Conservation (phyloP, 352 stramenopile species). For the Phytophthora pisi region DNA sequence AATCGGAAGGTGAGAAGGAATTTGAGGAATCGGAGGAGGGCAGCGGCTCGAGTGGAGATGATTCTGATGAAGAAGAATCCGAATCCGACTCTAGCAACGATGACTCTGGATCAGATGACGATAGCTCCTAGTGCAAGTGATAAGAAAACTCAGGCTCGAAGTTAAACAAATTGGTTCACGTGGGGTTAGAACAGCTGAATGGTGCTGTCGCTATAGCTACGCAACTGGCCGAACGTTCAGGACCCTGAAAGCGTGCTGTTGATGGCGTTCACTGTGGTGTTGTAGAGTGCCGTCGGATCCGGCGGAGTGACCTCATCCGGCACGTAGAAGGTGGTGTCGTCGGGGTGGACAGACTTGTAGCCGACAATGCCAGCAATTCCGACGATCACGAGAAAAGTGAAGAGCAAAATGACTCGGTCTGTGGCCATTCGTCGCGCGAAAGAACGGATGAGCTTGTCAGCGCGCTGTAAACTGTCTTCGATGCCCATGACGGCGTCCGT, state of each 20-base stretch:
- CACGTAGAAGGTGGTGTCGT: slow-evolving; percentile 84
- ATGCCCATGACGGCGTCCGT: slow-evolving; percentile 90
- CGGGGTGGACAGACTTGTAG: slow-evolving; percentile 81
- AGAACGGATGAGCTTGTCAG: slow-evolving; percentile 81
- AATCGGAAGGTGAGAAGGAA: slow-evolving; percentile 34
- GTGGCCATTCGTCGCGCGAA: slow-evolving; percentile 86
- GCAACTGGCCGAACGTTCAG: not conserved
- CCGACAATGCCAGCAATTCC: slow-evolving; percentile 83
- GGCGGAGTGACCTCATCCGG: slow-evolving; percentile 85
- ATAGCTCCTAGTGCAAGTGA: slow-evolving; percentile 16
- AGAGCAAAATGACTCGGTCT: slow-evolving; percentile 80
- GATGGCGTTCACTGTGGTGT: slow-evolving; percentile 71
- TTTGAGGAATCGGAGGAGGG: slow-evolving; percentile 32
- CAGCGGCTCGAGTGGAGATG: slow-evolving; percentile 18
- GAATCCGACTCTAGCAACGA: slow-evolving; percentile 24
- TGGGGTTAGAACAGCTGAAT: slow-evolving; percentile 13
- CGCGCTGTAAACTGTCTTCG: slow-evolving; percentile 78
- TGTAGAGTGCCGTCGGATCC: slow-evolving; percentile 75
- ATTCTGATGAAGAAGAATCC: slow-evolving; percentile 27
- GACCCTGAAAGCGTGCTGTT: slow-evolving; percentile 53
- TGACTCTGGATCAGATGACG: slow-evolving; percentile 31
- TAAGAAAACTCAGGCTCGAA: slow-evolving; percentile 9
- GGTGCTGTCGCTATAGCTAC: slow-evolving; percentile 7
- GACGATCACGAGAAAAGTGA: slow-evolving; percentile 80
- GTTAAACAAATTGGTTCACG: slow-evolving; percentile 23